These are phyloP conservation scores for Fusarium sp. DNA, from an alignment of 2,329 filamentous ascomycete genomes.

Conservation along the genomic window DNA sequence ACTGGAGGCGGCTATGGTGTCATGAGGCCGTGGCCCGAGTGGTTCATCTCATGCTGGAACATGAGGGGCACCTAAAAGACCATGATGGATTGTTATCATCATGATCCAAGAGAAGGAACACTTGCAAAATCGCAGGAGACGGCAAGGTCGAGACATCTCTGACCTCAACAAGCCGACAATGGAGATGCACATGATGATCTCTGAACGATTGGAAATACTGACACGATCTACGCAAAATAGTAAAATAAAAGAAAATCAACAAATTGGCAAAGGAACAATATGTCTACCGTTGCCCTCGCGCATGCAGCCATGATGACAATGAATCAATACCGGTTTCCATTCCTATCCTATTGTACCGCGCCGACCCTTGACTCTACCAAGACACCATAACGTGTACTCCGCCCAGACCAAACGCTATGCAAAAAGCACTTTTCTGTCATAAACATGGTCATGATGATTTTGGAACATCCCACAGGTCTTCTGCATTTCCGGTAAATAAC, in stretches of 20 bases:
- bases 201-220: background rate
- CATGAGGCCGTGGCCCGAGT: background rate
- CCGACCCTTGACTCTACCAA: background rate
- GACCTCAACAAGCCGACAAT: background rate
- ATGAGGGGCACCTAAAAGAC: background rate
- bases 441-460: background rate
- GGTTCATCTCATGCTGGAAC: background rate
- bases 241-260: background rate
- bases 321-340: background rate
- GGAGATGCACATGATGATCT: background rate
- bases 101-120: background rate
- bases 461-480: constrained; percentile 58
- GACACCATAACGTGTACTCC: background rate
- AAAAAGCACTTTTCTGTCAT: background rate
- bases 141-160: background rate
- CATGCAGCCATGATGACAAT: background rate
- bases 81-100: background rate
- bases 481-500: constrained; percentile 68
- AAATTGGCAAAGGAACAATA: background rate
- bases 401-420: background rate
- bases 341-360: background rate
- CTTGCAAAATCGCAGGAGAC: background rate
- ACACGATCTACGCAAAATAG: background rate
- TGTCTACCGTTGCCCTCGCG: background rate
- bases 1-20: background rate